Percentiles rank a stretch among this genome's conserved stretches.
Conservation (phyloP, 2,329 filamentous ascomycete species). For the Colletotrichum orchidophilum region DNA sequence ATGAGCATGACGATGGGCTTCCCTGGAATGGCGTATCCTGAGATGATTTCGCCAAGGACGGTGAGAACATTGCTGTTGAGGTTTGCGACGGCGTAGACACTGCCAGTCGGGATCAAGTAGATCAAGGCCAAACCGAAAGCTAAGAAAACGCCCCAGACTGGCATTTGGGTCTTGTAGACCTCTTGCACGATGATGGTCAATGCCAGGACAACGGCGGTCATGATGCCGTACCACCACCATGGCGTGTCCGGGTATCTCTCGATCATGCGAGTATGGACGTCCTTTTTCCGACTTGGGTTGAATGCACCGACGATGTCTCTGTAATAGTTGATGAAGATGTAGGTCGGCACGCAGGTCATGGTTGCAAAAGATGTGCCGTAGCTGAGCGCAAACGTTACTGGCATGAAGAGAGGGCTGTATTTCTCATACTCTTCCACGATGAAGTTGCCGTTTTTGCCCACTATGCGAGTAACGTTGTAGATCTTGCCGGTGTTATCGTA, state of each 20-base stretch:
- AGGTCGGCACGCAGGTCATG: constrained; percentile 48
- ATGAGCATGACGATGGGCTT: constrained; percentile 49
- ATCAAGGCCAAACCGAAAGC: constrained; percentile 52
- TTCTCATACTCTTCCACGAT: constrained; percentile 57
- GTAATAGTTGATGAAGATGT: constrained; percentile 51
- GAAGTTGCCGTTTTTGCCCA: constrained; percentile 51
- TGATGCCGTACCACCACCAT: constrained; percentile 50
- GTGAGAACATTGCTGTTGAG: constrained; percentile 54
- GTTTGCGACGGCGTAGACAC: constrained; percentile 54
- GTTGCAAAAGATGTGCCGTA: constrained; percentile 48
- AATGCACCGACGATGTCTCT: constrained; percentile 47
- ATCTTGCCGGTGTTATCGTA: constrained; percentile 58
- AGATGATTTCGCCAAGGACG: constrained; percentile 26
- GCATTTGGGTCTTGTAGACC: constrained; percentile 64
- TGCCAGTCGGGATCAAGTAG: constrained; percentile 61
- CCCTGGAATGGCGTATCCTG: constrained; percentile 59
- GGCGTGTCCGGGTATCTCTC: constrained; percentile 42
- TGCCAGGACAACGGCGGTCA: constrained; percentile 44
- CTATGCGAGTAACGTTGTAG: constrained; percentile 61
- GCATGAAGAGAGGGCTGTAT: constrained; percentile 54
- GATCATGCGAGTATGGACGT: constrained; percentile 47
- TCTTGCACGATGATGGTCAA: constrained; percentile 49
- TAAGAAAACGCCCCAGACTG: constrained; percentile 64
- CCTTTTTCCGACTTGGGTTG: constrained; percentile 24
- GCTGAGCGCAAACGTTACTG: constrained; percentile 45